These are phyloP conservation scores for Bidens hawaiensis DNA, from an alignment of 140 eudicot species.

Conservation along the genomic window DNA sequence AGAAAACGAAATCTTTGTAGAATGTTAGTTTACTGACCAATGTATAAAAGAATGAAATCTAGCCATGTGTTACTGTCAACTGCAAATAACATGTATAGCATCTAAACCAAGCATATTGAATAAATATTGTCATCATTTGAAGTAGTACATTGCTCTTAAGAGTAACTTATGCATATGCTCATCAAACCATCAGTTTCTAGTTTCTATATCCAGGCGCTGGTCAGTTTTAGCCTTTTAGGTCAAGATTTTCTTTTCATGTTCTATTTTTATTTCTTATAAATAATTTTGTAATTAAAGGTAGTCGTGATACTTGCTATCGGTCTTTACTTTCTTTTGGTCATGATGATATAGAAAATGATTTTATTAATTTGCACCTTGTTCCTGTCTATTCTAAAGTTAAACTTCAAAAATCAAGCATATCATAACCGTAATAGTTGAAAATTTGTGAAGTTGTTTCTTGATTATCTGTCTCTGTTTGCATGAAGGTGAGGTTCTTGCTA, in stretches of 20 bases:
- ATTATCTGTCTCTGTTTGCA: slow-evolving; percentile 10
- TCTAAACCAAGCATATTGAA: neutral
- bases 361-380: slow-evolving; percentile 9
- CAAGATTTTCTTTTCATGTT: neutral
- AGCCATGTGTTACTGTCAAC: neutral
- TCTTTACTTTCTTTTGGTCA: neutral
- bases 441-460: neutral
- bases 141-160: neutral
- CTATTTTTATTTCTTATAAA: neutral
- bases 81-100: neutral
- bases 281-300: neutral
- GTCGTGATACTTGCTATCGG: neutral
- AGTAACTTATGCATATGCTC: neutral
- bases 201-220: neutral
- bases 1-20: neutral
- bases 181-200: neutral
- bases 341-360: neutral
- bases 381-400: neutral
- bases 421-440: slow-evolving; percentile 1
- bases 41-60: neutral
- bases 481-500: slow-evolving; percentile 83
- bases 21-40: slow-evolving; percentile 2
- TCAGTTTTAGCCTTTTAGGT: neutral
- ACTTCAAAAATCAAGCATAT: neutral
- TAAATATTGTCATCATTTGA: neutral